Evolutionary conservation across 768 basidiomycete genomes (phyloP).

Genomic region (Mycena leptocephala): DNA sequence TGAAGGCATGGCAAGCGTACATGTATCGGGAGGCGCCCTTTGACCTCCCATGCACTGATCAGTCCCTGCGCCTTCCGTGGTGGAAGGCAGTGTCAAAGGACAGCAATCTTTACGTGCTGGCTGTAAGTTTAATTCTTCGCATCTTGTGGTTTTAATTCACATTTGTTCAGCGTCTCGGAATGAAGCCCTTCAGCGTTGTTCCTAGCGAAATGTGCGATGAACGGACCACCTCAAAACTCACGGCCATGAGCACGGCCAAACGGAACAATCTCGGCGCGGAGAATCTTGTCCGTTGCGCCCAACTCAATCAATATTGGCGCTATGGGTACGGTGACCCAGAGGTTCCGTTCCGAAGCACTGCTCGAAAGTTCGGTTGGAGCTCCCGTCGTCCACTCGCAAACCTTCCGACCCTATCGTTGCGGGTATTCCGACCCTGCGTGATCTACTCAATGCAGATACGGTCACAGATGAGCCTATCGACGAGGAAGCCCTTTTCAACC

Average conservation of each 20-base stretch:
- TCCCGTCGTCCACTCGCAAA: background rate
- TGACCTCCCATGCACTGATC: background rate
- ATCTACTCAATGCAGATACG: constrained; percentile 11
- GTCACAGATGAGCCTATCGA: background rate
- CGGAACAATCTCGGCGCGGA: background rate
- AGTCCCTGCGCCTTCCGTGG: background rate
- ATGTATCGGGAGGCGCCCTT: too few relatives aligned
- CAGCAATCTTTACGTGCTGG: background rate
- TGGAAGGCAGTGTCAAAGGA: constrained; percentile 9
- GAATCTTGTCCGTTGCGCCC: constrained; percentile 1
- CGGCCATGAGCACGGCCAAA: background rate
- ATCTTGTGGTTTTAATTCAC: background rate
- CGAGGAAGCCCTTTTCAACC: constrained; percentile 5
- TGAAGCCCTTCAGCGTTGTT: too few relatives aligned
- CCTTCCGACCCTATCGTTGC: constrained; percentile 7
- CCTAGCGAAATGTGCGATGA: too few relatives aligned
- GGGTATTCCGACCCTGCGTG: background rate
- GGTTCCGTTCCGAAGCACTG: background rate
- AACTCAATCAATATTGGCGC: constrained; percentile 19
- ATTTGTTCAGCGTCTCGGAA: background rate
- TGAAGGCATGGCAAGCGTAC: background rate
- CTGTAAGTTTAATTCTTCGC: background rate
- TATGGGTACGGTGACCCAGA: constrained; percentile 5
- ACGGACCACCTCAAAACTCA: too few relatives aligned
- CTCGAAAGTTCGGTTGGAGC: constrained; percentile 12